Evolutionary conservation across 768 basidiomycete species (phyloP).

Genomic region (Amyloporia xantha): DNA sequence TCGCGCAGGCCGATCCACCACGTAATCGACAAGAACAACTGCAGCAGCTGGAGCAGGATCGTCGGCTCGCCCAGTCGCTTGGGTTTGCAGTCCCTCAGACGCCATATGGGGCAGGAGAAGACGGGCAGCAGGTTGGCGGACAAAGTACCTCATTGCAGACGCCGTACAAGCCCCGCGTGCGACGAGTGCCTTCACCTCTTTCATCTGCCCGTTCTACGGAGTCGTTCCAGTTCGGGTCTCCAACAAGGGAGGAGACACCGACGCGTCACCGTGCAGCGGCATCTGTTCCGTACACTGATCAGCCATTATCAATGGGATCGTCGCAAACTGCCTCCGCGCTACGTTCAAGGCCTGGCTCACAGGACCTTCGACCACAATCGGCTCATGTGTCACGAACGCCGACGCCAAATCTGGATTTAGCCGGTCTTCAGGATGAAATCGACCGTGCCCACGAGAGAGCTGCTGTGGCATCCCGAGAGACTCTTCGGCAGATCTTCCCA

Average conservation of each 20-base stretch:
- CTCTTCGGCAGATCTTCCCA: constrained; percentile 87
- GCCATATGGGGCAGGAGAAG: constrained; percentile 29
- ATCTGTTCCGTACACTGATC: constrained; percentile 38
- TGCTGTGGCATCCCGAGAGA: constrained; percentile 63
- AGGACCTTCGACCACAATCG: constrained; percentile 8
- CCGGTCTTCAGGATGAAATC: constrained; percentile 67
- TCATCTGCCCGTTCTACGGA: constrained; percentile 17
- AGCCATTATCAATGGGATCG: constrained; percentile 42
- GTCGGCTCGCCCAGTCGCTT: constrained; percentile 22
- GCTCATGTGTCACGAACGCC: constrained; percentile 59
- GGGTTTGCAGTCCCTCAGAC: constrained; percentile 32
- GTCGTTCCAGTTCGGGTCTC: constrained; percentile 28
- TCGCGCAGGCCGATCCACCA: constrained; percentile 60
- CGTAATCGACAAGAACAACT: constrained; percentile 40
- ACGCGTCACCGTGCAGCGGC: constrained; percentile 28
- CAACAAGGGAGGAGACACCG: constrained; percentile 42
- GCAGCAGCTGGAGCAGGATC: constrained; percentile 26
- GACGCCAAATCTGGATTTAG: constrained; percentile 62
- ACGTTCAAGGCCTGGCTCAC: constrained; percentile 25
- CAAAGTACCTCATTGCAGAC: constrained; percentile 36
- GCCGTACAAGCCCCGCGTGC: constrained; percentile 70
- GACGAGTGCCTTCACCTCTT: constrained; percentile 29
- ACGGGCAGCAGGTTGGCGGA: constrained; percentile 10
- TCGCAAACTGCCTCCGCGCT: constrained; percentile 31
- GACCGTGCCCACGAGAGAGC: constrained; percentile 74